A percentile compares a stretch with the other conserved stretches of the same genome.
Evolutionary conservation across 1,284 basidiomycete genomes (phyloP).

Genomic region (Farysia itapuensis): DNA sequence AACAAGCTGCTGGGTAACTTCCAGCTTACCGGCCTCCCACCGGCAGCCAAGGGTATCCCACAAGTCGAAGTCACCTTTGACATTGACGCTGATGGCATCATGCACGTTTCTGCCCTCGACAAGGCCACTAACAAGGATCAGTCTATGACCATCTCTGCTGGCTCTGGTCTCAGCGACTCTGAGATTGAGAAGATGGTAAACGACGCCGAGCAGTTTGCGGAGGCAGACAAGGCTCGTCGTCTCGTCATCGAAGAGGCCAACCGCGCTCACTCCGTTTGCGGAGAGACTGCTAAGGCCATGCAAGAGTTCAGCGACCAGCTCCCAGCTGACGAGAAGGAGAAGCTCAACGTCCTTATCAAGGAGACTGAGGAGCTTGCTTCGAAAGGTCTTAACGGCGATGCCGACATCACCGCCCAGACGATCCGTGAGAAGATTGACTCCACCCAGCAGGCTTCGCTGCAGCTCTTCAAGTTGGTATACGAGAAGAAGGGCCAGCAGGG

Average conservation of each 20-base stretch:
- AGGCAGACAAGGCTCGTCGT: conserved; percentile 73
- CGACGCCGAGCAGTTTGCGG: conserved; percentile 87
- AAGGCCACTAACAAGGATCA: conserved; percentile 97
- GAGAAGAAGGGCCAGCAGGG: conserved; percentile 82
- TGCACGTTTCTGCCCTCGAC: conserved; percentile 93
- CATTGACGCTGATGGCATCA: conserved; percentile 96
- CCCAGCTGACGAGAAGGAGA: conserved; percentile 88
- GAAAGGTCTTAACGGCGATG: conserved; percentile 87
- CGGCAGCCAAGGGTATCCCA: conserved; percentile 95
- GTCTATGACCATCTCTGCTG: conserved; percentile 94
- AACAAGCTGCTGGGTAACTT: conserved; percentile 99
- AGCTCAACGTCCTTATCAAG: conserved; percentile 69
- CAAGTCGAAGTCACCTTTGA: conserved; percentile 99
- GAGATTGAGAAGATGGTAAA: conserved; percentile 97
- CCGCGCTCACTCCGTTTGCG: conserved; percentile 90
- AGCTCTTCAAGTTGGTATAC: conserved; percentile 98
- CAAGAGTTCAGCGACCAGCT: conserved; percentile 97
- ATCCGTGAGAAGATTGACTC: conserved; percentile 92
- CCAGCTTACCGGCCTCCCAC: conserved; percentile 96
- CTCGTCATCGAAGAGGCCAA: conserved; percentile 93
- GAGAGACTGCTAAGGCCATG: conserved; percentile 96
- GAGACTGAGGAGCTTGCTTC: conserved; percentile 89
- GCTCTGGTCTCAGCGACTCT: conserved; percentile 90
- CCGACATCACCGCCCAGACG: conserved; percentile 75
- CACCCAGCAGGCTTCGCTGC: conserved; percentile 93